Base-by-base conservation (phyloP, 345 rosid species). In the Nephelium lappaceum region DNA sequence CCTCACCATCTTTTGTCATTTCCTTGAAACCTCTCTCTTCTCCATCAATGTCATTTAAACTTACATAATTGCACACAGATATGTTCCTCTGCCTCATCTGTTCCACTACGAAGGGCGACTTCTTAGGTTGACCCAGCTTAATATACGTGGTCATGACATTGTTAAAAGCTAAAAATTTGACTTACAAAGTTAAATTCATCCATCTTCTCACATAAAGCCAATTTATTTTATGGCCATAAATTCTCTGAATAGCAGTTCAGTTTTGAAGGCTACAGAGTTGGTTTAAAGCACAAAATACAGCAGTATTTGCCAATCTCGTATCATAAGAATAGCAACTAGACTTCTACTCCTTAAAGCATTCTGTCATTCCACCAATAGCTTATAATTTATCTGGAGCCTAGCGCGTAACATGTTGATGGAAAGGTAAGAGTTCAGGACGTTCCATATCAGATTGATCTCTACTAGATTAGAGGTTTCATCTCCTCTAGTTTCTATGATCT, bases 51-150 rank as follows among this genome's bases (percentile, higher is more conserved):
- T 91, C 91, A 58, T 88, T 84, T 78, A 84, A 77, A 57, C 61
- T 67, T 4, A 85, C 85, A 71, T 69, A 80, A 12, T 58, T 27
- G 74, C 83, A 73, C 9, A 71, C 89, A 1, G 80, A 7, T 23
- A 86, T 72, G 39, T 82, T 85, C 79, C 58, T 89, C 82, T 27
- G 83, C 86, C 87, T 89, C 94, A 95, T 88, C 71, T 86, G 88
- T 42, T 64, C 74, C 39, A 89, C 88, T 15, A 93, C 31, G 6
- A 8, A 27, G 21, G 74, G 89, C 45, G 89, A 88, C 79, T 88
- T 89, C 78, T 93, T 91, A 0, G 88, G 91, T 62, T 86, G 85
- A 55, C 90, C 90, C 65, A 87, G 58, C 74, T 71, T 85, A 88
- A 92, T 45, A 71, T 89, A 84, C 81, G 91, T 62, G 14, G 67